Evolutionary conservation across 2,329 filamentous ascomycete species (phyloP), one percentile per base, ranked within the genome.

Genomic region (Trichoderma breve): DNA sequence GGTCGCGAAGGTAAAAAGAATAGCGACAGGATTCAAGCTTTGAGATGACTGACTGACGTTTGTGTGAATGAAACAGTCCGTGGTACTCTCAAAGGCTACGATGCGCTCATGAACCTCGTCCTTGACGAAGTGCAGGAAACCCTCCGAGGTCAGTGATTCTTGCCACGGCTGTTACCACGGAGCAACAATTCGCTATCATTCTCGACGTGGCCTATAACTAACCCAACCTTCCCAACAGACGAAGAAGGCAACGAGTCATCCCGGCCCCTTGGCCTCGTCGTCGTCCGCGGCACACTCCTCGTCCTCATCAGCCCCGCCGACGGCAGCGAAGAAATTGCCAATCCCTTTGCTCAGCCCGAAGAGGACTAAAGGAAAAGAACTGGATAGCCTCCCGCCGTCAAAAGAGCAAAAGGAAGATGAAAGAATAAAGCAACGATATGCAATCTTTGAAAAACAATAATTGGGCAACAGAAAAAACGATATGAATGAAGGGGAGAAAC

Each of bases 101-200:
- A 99, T 81, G 95, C 96, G 77, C 87, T 99, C 73, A 98, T 98
- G 95, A 99, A 99, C 81, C 87, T 99, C 74, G 96, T 99, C 30
- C 86, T 99, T 71, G 96, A 98, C 79, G 93, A 98, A 76, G 95
- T 97, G 67, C 91, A 96, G 81, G 96, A 99, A 82, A 88, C 92
- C 62, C 90, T 98, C 83, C 89, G 92, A 86, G 95, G 95, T 97
- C 69, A 60, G 64, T 58, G 7, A 39, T 18, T 15, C 7, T 43
- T 43, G 7, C 18, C 3, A 43, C 39, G n/a, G 39, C 18, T n/a
- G 3, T 43, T 47, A n/a, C 18, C 39, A 18, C 18, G 43, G 18
- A 47, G 43, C 43, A 9, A 47, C 15, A 8, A 39, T 15, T 18
- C 6, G 36, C 15, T 18, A 15, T 8, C 15, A 39, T 58, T 68